Evolutionary conservation across 2,329 filamentous ascomycete species (phyloP).

Genomic region (Clarireedia monteithiana): DNA sequence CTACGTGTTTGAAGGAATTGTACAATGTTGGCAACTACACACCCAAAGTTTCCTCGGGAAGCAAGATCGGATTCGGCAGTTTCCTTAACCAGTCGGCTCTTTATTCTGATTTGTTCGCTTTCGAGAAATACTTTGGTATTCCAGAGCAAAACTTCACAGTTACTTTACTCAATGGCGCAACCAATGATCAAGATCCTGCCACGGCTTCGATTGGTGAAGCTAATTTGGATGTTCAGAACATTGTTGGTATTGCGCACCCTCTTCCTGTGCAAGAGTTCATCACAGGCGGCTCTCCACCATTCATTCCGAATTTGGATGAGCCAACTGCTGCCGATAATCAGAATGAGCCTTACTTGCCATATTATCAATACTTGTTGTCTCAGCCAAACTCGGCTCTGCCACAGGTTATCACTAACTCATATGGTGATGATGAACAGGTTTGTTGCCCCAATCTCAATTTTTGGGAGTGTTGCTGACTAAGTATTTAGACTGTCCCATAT

Average conservation of each 20-base stretch:
- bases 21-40: slow-evolving; percentile 43
- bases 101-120: slow-evolving; percentile 36
- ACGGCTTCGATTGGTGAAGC: slow-evolving; percentile 15
- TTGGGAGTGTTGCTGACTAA: background rate
- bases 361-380: slow-evolving; percentile 43
- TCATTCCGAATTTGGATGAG: slow-evolving; percentile 36
- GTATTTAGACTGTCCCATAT: slow-evolving; percentile 38
- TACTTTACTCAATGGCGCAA: slow-evolving; percentile 33
- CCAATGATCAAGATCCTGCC: slow-evolving; percentile 32
- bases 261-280: slow-evolving; percentile 46
- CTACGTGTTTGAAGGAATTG: slow-evolving; percentile 38
- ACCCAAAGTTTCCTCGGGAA: slow-evolving; percentile 36
- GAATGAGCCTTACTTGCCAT: slow-evolving; percentile 52
- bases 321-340: slow-evolving; percentile 23
- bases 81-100: slow-evolving; percentile 45
- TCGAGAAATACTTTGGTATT: slow-evolving; percentile 33
- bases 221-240: slow-evolving; percentile 43
- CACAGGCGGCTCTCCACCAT: slow-evolving; percentile 47
- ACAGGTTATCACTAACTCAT: slow-evolving; percentile 50
- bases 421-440: slow-evolving; percentile 46
- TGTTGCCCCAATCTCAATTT: background rate
- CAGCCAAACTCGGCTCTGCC: slow-evolving; percentile 38
- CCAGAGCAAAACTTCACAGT: slow-evolving; percentile 38
- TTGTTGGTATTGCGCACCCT: slow-evolving; percentile 45
- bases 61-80: slow-evolving; percentile 41